Conservation (phyloP, 768 basidiomycete genomes). For the Mycena filopes region DNA sequence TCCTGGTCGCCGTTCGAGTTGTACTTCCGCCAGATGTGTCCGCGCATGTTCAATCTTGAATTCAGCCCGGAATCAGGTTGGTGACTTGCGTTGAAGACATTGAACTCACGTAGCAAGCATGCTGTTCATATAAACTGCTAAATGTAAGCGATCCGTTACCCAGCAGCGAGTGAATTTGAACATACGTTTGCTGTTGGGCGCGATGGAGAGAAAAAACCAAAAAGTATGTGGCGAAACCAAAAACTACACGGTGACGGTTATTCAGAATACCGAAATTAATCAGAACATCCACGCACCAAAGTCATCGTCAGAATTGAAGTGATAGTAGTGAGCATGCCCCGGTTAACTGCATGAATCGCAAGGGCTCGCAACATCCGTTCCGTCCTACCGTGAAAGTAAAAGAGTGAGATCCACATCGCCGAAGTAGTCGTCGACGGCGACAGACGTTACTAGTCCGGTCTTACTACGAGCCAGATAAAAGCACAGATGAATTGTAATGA, state of each 20-base stretch:
- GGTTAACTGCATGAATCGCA: constrained; percentile 5
- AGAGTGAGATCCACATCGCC: no score
- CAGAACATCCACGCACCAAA: background rate
- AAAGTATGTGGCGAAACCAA: background rate
- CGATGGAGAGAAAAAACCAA: constrained; percentile 13
- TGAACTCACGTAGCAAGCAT: constrained; percentile 11
- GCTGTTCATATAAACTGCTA: constrained; percentile 15
- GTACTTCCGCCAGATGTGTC: no score
- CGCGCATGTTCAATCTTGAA: no score
- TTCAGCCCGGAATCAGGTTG: no score
- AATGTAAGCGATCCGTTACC: background rate
- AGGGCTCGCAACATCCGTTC: background rate
- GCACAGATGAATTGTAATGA: constrained; percentile 9
- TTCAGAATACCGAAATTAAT: background rate
- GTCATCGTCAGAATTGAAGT: background rate
- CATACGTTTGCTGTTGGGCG: constrained; percentile 15
- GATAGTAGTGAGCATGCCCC: constrained; percentile 7
- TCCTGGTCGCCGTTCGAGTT: no score
- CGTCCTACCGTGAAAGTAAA: background rate
- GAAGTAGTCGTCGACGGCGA: background rate
- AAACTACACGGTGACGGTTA: background rate
- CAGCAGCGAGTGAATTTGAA: background rate
- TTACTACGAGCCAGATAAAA: background rate
- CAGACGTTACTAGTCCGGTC: background rate
- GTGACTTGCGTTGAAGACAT: no score